Conservation (phyloP, 78 protist genomes). For the Dictyostelium firmibasis region DNA sequence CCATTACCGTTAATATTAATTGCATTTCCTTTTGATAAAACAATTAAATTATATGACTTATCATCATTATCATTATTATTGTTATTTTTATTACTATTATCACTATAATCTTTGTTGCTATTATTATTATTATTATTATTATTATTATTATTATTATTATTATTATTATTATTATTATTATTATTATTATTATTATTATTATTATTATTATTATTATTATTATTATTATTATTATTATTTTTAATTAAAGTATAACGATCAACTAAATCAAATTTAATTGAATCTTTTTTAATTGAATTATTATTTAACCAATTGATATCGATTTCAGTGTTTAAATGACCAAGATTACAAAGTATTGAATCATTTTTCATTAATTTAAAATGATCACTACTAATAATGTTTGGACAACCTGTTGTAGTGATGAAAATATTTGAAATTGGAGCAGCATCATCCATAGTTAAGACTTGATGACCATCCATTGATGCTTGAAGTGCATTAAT, state of each 20-base stretch:
- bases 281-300: conserved; percentile 48
- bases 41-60: conserved; percentile 92
- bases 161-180: no score
- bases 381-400: conserved; percentile 94
- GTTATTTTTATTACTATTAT: no score
- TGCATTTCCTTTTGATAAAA: conserved; percentile 98
- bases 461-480: conserved; percentile 97
- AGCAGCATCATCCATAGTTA: conserved; percentile 89
- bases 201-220: no score
- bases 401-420: conserved; percentile 97
- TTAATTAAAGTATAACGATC: conserved; percentile 89
- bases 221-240: background rate
- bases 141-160: no score
- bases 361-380: conserved; percentile 95
- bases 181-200: background rate
- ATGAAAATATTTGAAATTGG: conserved; percentile 92
- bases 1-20: conserved; percentile 92
- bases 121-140: no score
- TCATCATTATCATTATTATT: background rate
- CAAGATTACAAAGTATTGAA: conserved; percentile 99
- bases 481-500: conserved; percentile 99
- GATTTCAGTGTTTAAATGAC: conserved; percentile 99
- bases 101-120: no score
- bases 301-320: conserved; percentile 90
- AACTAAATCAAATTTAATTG: conserved; percentile 96